These are phyloP conservation scores for Saccharomyces hybrid DNA, from an alignment of 1,139 yeast genomes.

Conservation along the genomic window DNA sequence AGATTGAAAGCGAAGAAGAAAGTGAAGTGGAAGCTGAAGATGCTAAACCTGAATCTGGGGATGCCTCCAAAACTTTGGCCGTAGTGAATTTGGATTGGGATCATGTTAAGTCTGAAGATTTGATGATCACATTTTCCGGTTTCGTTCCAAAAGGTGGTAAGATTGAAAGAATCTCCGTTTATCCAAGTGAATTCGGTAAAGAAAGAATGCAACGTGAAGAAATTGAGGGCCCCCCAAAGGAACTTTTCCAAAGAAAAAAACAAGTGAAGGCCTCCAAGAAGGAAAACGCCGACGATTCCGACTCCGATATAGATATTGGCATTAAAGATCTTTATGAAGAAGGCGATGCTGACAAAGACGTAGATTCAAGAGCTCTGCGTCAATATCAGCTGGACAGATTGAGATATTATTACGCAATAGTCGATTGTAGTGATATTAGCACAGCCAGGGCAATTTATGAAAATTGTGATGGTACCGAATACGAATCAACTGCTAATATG, in stretches of 20 bases:
- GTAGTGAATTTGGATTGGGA: slow-evolving; percentile 98
- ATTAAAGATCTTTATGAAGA: slow-evolving; percentile 64
- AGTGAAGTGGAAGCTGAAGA: slow-evolving; percentile 52
- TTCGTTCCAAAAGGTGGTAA: slow-evolving; percentile 75
- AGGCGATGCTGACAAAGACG: slow-evolving; percentile 64
- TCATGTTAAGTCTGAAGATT: slow-evolving; percentile 72
- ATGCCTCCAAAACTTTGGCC: slow-evolving; percentile 74
- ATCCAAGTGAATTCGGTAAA: slow-evolving; percentile 90
- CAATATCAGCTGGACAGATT: slow-evolving; percentile 81
- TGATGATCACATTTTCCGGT: slow-evolving; percentile 83
- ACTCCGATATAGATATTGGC: slow-evolving; percentile 45
- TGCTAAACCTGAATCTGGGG: slow-evolving; percentile 69
- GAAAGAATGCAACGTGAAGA: slow-evolving; percentile 88
- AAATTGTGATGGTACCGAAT: slow-evolving; percentile 91
- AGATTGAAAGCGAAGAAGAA: slow-evolving; percentile 32
- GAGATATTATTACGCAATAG: slow-evolving; percentile 90
- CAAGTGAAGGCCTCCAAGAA: slow-evolving; percentile 34
- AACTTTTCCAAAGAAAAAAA: slow-evolving; percentile 51
- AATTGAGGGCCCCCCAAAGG: slow-evolving; percentile 85
- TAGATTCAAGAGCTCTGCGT: slow-evolving; percentile 58
- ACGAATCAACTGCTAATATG: slow-evolving; percentile 89
- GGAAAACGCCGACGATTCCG: slow-evolving; percentile 35
- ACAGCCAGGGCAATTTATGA: slow-evolving; percentile 75
- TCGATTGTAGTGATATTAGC: slow-evolving; percentile 63
- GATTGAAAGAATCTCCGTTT: slow-evolving; percentile 65